Conservation (phyloP, 345 rosid genomes). For the Gossypium herbaceum region DNA sequence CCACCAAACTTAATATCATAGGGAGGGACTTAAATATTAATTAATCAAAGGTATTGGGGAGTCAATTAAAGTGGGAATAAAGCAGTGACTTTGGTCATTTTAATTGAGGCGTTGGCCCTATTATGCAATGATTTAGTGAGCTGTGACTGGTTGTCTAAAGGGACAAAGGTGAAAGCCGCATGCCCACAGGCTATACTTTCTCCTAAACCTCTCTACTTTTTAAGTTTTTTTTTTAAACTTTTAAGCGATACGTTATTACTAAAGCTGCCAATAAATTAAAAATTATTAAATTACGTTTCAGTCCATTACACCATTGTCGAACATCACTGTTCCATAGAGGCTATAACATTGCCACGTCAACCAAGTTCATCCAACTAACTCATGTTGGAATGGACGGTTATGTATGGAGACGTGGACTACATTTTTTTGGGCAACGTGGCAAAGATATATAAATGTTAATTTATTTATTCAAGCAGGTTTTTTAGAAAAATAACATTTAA, state of each 20-base stretch:
- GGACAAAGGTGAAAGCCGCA: constrained; percentile 19
- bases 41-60: not conserved
- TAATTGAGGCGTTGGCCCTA: not conserved
- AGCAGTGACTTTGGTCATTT: not conserved
- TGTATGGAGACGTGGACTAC: constrained; percentile 1
- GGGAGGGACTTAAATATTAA: not conserved
- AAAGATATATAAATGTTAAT: too few relatives aligned
- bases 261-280: not conserved
- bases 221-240: too few relatives aligned
- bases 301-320: constrained; percentile 6
- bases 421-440: not conserved
- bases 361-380: constrained; percentile 5
- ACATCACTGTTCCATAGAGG: constrained; percentile 13
- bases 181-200: too few relatives aligned
- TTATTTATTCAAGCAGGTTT: too few relatives aligned
- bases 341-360: not conserved
- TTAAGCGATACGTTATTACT: too few relatives aligned
- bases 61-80: not conserved
- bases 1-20: constrained; percentile 16
- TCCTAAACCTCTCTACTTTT: too few relatives aligned
- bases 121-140: constrained; percentile 27
- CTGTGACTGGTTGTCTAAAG: constrained; percentile 25
- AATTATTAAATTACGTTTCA: not conserved
- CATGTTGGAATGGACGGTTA: not conserved
- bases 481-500: too few relatives aligned